Conservation (phyloP, 441 rosid genomes). For the Gossypium trilobum region DNA sequence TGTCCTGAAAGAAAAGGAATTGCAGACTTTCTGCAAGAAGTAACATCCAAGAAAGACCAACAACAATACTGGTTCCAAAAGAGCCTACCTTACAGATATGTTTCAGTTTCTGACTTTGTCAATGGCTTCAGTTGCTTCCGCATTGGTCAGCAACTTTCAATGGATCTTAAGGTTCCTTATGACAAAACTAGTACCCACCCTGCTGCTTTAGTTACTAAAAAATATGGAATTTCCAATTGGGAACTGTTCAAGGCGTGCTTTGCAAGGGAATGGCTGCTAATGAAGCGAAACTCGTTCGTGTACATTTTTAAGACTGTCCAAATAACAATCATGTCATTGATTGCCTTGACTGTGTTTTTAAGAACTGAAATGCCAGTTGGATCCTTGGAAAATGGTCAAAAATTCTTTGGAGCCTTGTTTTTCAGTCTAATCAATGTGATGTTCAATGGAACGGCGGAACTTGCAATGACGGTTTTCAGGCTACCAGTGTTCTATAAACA, state of each 20-base stretch:
- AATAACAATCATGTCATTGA: conserved; percentile 45
- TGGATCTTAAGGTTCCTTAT: conserved; percentile 40
- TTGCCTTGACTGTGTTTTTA: conserved; percentile 46
- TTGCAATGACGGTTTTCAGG: conserved; percentile 54
- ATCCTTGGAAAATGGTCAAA: conserved; percentile 31
- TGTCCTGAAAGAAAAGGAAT: conserved; percentile 68
- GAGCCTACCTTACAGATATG: conserved; percentile 35
- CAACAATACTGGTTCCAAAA: conserved; percentile 56
- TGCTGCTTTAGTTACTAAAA: conserved; percentile 53
- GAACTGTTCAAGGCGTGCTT: conserved; percentile 61
- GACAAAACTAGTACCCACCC: conserved; percentile 46
- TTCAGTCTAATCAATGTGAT: conserved; percentile 53
- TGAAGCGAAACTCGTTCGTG: conserved; percentile 57
- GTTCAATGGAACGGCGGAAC: conserved; percentile 65
- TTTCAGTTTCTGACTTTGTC: conserved; percentile 37
- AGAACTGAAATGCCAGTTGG: conserved; percentile 54
- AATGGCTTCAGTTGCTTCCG: conserved; percentile 40
- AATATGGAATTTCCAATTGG: conserved; percentile 55
- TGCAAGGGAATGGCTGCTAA: conserved; percentile 57
- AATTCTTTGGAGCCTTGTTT: conserved; percentile 52
- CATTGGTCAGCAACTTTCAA: conserved; percentile 34
- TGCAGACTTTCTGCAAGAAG: conserved; percentile 70
- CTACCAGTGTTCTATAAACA: conserved; percentile 66
- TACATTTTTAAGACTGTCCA: conserved; percentile 57
- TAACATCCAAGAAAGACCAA: conserved; percentile 61